Percentiles rank a stretch among this genome's conserved stretches.
Evolutionary conservation across 805 yeast species (phyloP).

Genomic region (Kazachstania viticola): DNA sequence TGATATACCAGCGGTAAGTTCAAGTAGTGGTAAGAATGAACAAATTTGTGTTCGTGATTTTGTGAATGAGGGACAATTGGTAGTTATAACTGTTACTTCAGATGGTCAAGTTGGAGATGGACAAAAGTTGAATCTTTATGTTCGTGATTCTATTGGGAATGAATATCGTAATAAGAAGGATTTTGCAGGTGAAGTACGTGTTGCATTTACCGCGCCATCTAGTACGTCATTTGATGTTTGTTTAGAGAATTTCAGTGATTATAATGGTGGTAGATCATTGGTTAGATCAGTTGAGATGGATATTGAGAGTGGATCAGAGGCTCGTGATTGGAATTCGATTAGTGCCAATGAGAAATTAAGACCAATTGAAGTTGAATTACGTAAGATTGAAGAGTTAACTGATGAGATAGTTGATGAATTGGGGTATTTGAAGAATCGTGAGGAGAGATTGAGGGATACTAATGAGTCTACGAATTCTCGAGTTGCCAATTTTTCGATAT

Average conservation of each 20-base stretch:
- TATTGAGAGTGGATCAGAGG: constrained; percentile 90
- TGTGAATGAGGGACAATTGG: constrained; percentile 72
- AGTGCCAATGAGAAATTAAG: constrained; percentile 88
- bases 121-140: constrained; percentile 56
- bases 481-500: constrained; percentile 74
- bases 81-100: constrained; percentile 70
- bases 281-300: constrained; percentile 77
- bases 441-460: constrained; percentile 88
- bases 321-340: constrained; percentile 93
- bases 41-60: constrained; percentile 91
- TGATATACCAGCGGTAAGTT: constrained; percentile 36
- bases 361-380: constrained; percentile 84
- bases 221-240: constrained; percentile 86
- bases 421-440: constrained; percentile 76
- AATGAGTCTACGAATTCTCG: constrained; percentile 93
- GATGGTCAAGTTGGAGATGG: constrained; percentile 80
- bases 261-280: constrained; percentile 28
- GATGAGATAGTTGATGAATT: constrained; percentile 72
- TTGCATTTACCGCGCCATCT: constrained; percentile 77
- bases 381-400: constrained; percentile 75
- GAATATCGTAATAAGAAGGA: constrained; percentile 72
- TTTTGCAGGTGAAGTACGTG: constrained; percentile 57
- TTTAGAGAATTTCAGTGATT: constrained; percentile 47
- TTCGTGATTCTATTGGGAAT: constrained; percentile 73
- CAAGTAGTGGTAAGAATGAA: constrained; percentile 29